Conservation (phyloP, 495 filamentous ascomycete species). For the Neurospora sp. region DNA sequence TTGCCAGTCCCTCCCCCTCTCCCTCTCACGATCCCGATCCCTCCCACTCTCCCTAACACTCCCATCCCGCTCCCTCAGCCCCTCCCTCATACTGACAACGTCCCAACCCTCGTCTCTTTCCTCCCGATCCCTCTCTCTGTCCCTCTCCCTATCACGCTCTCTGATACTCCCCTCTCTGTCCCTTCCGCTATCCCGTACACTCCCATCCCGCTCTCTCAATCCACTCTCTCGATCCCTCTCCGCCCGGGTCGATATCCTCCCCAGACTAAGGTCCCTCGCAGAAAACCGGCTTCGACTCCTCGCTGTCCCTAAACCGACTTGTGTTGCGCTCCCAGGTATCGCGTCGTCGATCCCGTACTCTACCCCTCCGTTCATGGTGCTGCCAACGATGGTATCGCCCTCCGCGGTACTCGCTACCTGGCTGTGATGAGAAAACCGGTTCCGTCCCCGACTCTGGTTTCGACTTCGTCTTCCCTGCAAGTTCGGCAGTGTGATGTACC, state of each 20-base stretch:
- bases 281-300: neutral
- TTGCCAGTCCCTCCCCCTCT: neutral
- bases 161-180: neutral
- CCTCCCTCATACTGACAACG: neutral
- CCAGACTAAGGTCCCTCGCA: neutral
- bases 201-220: neutral
- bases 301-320: neutral
- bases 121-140: neutral
- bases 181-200: neutral
- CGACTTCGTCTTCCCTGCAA: slow-evolving; percentile 1
- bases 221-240: neutral
- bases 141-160: neutral
- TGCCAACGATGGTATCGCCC: neutral
- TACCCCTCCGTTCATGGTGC: neutral
- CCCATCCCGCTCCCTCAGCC: neutral
- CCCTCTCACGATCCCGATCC: neutral
- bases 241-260: neutral
- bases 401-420: neutral
- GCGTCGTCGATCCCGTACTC: neutral
- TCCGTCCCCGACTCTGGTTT: neutral
- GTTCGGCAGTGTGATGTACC: slow-evolving; percentile 24
- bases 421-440: neutral
- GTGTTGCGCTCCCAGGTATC: neutral
- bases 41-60: neutral
- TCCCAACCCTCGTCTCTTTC: neutral